Percentiles rank a stretch among this genome's conserved stretches.
These are phyloP conservation scores for Penicillium angulare DNA, from an alignment of 495 filamentous ascomycete species.

Conservation along the genomic window DNA sequence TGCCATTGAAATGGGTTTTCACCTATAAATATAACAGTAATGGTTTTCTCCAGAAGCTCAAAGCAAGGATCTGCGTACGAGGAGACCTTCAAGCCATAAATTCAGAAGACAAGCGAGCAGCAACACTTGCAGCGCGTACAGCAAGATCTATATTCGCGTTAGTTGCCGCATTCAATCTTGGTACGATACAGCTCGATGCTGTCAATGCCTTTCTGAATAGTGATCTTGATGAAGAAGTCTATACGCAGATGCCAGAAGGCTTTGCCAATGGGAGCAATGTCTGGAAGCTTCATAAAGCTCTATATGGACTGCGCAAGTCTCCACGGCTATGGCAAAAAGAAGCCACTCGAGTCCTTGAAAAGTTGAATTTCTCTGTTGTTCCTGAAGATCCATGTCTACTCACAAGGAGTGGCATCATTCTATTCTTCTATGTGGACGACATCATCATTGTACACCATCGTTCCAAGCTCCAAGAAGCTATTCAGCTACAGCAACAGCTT, in stretches of 20 bases:
- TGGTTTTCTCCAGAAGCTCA: slow-evolving; percentile 9
- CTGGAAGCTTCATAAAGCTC: slow-evolving; percentile 6
- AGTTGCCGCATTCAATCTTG: slow-evolving; percentile 6
- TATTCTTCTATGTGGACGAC: slow-evolving; percentile 28
- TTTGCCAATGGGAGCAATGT: background rate
- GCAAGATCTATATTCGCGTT: slow-evolving; percentile 5
- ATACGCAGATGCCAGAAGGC: slow-evolving; percentile 4
- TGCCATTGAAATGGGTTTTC: slow-evolving; percentile 16
- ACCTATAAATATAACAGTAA: slow-evolving; percentile 15
- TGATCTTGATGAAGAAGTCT: background rate
- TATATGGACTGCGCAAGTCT: slow-evolving; percentile 26
- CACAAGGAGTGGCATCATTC: slow-evolving; percentile 8
- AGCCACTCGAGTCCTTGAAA: slow-evolving; percentile 8
- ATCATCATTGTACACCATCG: slow-evolving; percentile 9
- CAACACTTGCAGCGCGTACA: slow-evolving; percentile 7
- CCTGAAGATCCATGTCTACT: slow-evolving; percentile 20
- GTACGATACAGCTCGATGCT: slow-evolving; percentile 2
- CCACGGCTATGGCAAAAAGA: slow-evolving; percentile 23
- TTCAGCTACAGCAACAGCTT: slow-evolving; percentile 2
- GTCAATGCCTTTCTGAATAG: slow-evolving; percentile 13
- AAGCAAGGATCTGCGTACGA: slow-evolving; percentile 15
- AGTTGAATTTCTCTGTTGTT: slow-evolving; percentile 16
- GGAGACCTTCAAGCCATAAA: slow-evolving; percentile 10
- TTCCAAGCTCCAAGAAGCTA: background rate
- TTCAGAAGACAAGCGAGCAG: slow-evolving; percentile 5